Conservation (phyloP, 371 early-diverging fungal species). For the Mucor lusitanicus region DNA sequence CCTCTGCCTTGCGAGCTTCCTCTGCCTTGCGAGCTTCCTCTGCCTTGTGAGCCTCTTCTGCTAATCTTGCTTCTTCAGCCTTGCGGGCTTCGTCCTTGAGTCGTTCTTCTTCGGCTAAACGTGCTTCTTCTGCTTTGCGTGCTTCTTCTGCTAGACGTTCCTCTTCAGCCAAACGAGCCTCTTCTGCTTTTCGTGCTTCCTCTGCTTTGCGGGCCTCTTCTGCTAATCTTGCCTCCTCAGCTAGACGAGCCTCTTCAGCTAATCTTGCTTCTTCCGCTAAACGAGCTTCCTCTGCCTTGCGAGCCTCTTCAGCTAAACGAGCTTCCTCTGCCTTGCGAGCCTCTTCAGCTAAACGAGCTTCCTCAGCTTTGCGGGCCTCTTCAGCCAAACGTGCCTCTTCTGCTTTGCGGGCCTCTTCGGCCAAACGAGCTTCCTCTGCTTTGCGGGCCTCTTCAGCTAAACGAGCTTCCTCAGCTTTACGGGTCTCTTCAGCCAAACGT, state of each 20-base stretch:
- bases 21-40: background rate
- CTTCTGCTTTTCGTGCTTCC: no score
- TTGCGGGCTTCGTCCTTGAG: background rate
- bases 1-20: constrained; percentile 5
- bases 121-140: constrained; percentile 1
- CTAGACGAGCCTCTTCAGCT: no score
- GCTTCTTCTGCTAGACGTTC: constrained; percentile 1
- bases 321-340: constrained; percentile 7
- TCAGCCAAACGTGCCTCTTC: constrained; percentile 5
- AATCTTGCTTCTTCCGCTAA: background rate
- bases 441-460: background rate
- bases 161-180: background rate
- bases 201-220: background rate
- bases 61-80: background rate
- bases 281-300: background rate
- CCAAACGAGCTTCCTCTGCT: constrained; percentile 3
- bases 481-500: constrained; percentile 9
- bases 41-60: background rate
- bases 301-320: constrained; percentile 10
- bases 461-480: background rate
- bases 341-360: constrained; percentile 1
- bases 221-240: constrained; percentile 1
- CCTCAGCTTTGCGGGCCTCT: constrained; percentile 3
- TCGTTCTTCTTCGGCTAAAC: constrained; percentile 3
- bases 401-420: background rate